Evolutionary conservation across 1,139 yeast species (phyloP), one percentile per base, ranked within the genome.

Genomic region (Torulaspora globosa): DNA sequence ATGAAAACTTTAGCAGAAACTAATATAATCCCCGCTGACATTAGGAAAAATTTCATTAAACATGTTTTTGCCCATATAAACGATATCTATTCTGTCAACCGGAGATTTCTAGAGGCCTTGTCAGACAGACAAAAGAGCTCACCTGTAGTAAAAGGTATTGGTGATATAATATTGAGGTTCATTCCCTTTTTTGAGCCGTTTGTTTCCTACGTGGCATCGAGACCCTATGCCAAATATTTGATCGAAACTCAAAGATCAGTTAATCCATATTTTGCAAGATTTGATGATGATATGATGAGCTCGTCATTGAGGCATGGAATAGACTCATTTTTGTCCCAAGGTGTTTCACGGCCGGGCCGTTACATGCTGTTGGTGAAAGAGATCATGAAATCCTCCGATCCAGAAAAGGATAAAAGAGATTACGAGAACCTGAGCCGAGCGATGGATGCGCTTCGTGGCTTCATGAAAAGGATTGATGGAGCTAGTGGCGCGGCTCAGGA

Each of bases 401-500:
- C 64, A 2, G 67, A 66, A 27, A 59, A 57, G 30, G 59, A 79
- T 32, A 78, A 82, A 23, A 81, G 88, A 11, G 98, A 92, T 61
- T 75, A 79, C 57, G 81, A 79, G 49, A 79, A 82, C 55, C 72
- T 92, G 48, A 73, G 79, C 14, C 79, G 80, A 54, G 95, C 96
- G 1, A 79, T 87, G 55, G 86, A 79, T 45, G 80, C 84, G 58
- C 77, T 92, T 39, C 83, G 84, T 53, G 84, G 79, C 53, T 80
- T 89, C 49, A 77, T 92, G 69, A 82, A 76, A 24, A 78, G 85
- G 63, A 89, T 92, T 56, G 94, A 94, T 66, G 73, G 80, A 38
- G 97, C 90, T 60, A 85, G 96, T 41, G 98, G 98, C 67, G 90
- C 84, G 59, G 88, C 95, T 41, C 92, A 95, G 31, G 97, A 92